phyloP scores from a whole-genome alignment of 1,284 basidiomycete species.

The Trichosporon sp. region DNA sequence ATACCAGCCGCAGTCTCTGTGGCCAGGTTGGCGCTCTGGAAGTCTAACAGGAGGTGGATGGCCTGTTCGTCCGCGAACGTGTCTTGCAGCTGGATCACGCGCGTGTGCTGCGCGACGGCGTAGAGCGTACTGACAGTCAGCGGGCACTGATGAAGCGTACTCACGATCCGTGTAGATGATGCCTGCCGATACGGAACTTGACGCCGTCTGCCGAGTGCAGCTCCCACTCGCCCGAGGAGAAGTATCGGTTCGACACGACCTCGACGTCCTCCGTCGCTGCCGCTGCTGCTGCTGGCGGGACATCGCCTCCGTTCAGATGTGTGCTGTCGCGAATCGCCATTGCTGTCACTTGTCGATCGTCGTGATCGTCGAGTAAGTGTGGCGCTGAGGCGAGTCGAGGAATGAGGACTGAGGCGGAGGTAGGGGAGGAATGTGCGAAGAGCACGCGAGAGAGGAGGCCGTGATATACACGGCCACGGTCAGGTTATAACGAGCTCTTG shows the following conservation, averaged over 20 bases:
- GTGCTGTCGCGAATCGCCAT: neutral
- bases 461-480: no score
- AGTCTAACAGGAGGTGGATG: slow-evolving; percentile 8
- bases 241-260: slow-evolving; percentile 6
- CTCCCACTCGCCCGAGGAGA: neutral
- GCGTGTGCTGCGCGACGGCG: neutral
- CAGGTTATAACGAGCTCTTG: no score
- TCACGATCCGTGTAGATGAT: slow-evolving; percentile 2
- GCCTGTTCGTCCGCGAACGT: slow-evolving; percentile 9
- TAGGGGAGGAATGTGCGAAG: no score
- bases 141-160: neutral
- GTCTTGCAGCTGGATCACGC: neutral
- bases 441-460: no score
- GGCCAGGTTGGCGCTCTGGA: neutral
- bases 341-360: no score
- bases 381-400: no score
- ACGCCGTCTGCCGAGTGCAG: slow-evolving; percentile 1
- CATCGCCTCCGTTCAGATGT: neutral
- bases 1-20: neutral
- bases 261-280: neutral
- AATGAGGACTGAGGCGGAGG: no score
- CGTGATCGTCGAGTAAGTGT: no score
- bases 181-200: neutral
- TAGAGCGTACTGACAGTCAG: neutral
- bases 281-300: neutral